Conservation (phyloP, 768 basidiomycete genomes). For the Polyporus arcularius region DNA sequence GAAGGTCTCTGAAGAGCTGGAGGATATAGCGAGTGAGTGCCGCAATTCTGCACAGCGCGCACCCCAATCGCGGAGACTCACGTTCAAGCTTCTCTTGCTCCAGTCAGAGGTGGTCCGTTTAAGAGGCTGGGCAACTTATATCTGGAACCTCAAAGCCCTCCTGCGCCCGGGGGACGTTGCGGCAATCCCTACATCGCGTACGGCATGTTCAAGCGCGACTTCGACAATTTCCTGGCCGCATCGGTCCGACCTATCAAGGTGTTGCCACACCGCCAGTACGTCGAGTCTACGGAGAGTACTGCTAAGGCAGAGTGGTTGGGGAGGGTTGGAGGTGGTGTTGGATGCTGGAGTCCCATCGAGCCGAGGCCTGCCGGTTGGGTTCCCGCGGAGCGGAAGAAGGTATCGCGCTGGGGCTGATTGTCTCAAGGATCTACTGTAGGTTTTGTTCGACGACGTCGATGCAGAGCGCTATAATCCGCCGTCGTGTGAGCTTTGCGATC, state of each 20-base stretch:
- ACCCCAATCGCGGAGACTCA: no score
- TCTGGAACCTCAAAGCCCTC: not conserved
- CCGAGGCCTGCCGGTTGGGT: no score
- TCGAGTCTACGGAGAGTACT: not conserved
- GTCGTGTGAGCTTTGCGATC: no score
- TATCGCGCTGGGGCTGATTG: no score
- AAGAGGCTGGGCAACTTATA: not conserved
- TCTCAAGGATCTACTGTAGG: no score
- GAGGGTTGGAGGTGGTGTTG: not conserved
- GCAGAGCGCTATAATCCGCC: no score
- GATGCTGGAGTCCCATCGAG: not conserved
- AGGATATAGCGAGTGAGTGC: not conserved
- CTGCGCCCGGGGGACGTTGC: not conserved
- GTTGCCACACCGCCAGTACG: not conserved
- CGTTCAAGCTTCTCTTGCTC: not conserved
- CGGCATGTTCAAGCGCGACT: not conserved
- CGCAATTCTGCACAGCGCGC: not conserved
- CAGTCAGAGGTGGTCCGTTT: not conserved
- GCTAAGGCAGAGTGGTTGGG: not conserved
- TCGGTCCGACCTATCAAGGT: not conserved
- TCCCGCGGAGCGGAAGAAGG: no score
- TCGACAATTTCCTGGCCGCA: not conserved
- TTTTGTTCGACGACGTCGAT: no score
- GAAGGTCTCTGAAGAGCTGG: not conserved
- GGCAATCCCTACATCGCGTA: not conserved